phyloP scores from a whole-genome alignment of 1,139 yeast species.

The Yamadazyma sp. region DNA sequence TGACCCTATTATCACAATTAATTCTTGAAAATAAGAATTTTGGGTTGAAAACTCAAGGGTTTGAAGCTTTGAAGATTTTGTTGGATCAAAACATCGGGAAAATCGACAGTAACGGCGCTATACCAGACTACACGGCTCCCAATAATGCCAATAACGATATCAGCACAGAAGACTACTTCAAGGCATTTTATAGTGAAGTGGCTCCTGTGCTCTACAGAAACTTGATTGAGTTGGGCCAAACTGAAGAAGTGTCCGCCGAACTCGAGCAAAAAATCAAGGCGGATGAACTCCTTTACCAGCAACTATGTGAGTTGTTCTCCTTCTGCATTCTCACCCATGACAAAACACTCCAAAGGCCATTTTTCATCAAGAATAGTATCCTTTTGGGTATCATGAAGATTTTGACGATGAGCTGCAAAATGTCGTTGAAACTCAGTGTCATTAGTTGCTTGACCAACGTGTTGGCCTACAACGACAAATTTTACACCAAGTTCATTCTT shows the following conservation, averaged over 20 bases:
- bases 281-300: conserved; percentile 53
- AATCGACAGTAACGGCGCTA: conserved; percentile 15
- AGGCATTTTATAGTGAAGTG: conserved; percentile 59
- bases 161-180: conserved; percentile 54
- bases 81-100: conserved; percentile 57
- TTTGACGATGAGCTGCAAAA: conserved; percentile 37
- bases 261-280: conserved; percentile 15
- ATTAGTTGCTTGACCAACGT: conserved; percentile 63
- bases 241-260: conserved; percentile 11
- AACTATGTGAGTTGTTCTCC: conserved; percentile 66
- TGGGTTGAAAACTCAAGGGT: conserved; percentile 79
- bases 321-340: conserved; percentile 70
- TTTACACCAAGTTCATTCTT: conserved; percentile 57
- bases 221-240: conserved; percentile 33
- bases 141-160: conserved; percentile 33
- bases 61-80: conserved; percentile 75
- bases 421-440: conserved; percentile 64
- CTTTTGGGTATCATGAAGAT: conserved; percentile 51
- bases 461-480: conserved; percentile 59
- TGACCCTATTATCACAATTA: conserved; percentile 60
- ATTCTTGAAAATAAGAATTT: conserved; percentile 63
- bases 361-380: conserved; percentile 57
- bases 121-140: conserved; percentile 34
- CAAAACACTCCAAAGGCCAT: conserved; percentile 53
- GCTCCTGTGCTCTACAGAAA: conserved; percentile 61